Evolutionary conservation across 352 stramenopile genomes (phyloP), one percentile per base, ranked within the genome.

Genomic region (Phytophthora idaei): DNA sequence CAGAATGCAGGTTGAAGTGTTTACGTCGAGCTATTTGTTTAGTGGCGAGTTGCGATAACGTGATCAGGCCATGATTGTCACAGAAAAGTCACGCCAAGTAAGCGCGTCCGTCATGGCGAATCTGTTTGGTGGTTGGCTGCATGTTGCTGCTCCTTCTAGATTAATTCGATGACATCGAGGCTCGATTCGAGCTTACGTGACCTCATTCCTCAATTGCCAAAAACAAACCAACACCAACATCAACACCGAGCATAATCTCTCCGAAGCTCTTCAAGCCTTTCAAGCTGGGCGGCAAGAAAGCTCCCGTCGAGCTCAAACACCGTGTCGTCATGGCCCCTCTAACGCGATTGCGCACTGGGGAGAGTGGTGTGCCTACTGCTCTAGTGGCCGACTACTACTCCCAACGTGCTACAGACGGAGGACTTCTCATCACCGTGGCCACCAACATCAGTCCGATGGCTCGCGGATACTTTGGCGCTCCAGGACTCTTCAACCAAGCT

Each of bases 251-350:
- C n/a, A n/a, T n/a, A n/a, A n/a, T n/a, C n/a, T n/a, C n/a, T n/a
- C 50, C 70, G 6, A 69, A 71, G 51, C 73, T 83, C 39, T 80
- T 83, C 39, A 46, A 6, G 11, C 39, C 39, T 46, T 46, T 46
- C 39, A 46, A 46, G 15, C 15, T 46, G 15, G 39, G 39, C 39
- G 39, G 39, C 39, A 46, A 46, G 39, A 46, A 46, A 25, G 4
- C 39, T 15, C 11, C 7, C 44, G 29, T 50, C 10, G 42, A 31
- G n/a, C 42, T 46, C 14, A 46, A 46, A 6, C 39, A 46, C 15
- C 39, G 39, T 3, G 39, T 46, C 15, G 39, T 46, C 39, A 46
- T 46, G 39, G 39, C 15, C 7, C 39, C 39, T 25, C 21, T 46
- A 15, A 46, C 39, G 39, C 39, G 39, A 1, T 17, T 46, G 39